phyloP scores from a whole-genome alignment of 768 basidiomycete genomes.

The Grammothele lineata region DNA sequence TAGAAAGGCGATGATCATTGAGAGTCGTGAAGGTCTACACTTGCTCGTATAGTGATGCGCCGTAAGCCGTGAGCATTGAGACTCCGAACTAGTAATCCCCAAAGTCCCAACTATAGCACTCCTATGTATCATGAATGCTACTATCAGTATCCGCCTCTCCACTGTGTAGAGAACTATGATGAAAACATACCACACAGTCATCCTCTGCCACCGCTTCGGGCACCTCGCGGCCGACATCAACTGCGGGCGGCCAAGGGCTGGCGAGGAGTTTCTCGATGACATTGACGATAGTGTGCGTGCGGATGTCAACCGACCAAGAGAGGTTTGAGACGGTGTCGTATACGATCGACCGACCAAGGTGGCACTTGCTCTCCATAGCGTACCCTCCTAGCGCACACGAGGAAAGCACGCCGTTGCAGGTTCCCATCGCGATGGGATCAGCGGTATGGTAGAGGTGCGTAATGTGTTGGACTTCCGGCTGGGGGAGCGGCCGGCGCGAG shows the following conservation, averaged over 20 bases:
- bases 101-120: conserved; percentile 72
- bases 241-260: conserved; percentile 65
- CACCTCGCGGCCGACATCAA: conserved; percentile 59
- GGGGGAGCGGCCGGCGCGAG: no score
- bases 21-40: no score
- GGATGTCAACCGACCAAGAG: conserved; percentile 81
- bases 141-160: no score
- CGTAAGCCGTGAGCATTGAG: no score
- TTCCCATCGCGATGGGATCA: conserved; percentile 91
- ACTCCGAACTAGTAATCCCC: no score
- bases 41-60: no score
- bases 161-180: no score
- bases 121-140: no score
- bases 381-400: conserved; percentile 87
- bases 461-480: conserved; percentile 70
- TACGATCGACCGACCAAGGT: conserved; percentile 78
- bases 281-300: conserved; percentile 73
- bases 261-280: conserved; percentile 73
- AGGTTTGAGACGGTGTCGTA: conserved; percentile 90
- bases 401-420: conserved; percentile 76
- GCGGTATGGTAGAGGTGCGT: conserved; percentile 94
- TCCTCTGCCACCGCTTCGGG: conserved; percentile 49
- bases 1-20: no score
- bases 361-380: conserved; percentile 84
- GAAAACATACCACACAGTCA: conserved; percentile 64